Evolutionary conservation across 106 monocot species (phyloP), one percentile per base, ranked within the genome.

Genomic region (Triglochin maritima): DNA sequence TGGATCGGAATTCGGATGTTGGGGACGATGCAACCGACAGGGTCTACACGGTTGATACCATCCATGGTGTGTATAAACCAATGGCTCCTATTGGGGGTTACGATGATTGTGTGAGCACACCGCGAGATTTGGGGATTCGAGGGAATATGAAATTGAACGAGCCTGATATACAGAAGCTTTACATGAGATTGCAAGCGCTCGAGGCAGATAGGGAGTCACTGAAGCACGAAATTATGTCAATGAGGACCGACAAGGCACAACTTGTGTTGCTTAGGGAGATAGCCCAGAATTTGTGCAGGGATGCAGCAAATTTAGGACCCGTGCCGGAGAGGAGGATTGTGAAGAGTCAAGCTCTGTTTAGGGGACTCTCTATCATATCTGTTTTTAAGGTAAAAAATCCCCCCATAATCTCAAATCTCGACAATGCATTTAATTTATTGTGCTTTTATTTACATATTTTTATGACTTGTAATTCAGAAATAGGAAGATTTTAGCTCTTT

Each of bases 131-230:
- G 50, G 73, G 5, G 51, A 56, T 49, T 9, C 63, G n/a, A 44
- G 54, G 57, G 52, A 10, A 53, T 49, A 15, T 67, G 12, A 73
- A 53, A 12, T 44, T 41, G 15, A 58, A 74, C 10, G 72, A 79
- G 51, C 65, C 29, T 12, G 83, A 83, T 47, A 77, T 86, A 4
- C 79, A 79, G 72, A 79, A 72, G 60, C 69, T 90, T 49, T 74
- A 81, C 66, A 64, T 59, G 71, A 81, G 89, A 77, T 44, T 90
- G 68, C 81, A 90, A 67, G 86, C 81, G 2, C 69, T 90, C 50
- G 89, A 90, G 71, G 86, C 85, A 4, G 89, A 90, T 41, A 75
- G 89, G 70, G 89, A 83, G 69, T 83, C 89, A 3, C 83, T 90
- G 85, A 78, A 81, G 77, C 78, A 83, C 62, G 79, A 81, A 4